These are phyloP conservation scores for Cyanidiococcus yangmingshanensis DNA, from an alignment of 23 red algal species.

Conservation along the genomic window DNA sequence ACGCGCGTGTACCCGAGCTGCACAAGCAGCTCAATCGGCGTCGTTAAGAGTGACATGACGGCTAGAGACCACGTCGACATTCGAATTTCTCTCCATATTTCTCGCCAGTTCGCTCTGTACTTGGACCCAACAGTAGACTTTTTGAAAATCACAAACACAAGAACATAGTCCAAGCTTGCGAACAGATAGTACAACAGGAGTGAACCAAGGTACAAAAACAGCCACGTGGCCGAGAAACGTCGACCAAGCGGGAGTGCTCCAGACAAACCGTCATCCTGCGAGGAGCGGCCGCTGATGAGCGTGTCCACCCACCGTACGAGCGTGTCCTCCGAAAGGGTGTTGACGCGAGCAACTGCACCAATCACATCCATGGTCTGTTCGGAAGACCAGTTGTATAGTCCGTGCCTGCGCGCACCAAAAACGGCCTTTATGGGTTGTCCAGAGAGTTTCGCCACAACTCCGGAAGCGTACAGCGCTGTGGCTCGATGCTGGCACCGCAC, in stretches of 20 bases:
- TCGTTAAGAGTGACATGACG: constrained; percentile 58
- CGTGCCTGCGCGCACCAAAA: too few relatives aligned
- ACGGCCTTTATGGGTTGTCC: too few relatives aligned
- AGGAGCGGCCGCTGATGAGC: constrained; percentile 3
- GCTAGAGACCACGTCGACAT: constrained; percentile 56
- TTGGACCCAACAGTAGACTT: constrained; percentile 11
- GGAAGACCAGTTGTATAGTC: too few relatives aligned
- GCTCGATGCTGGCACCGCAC: too few relatives aligned
- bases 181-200: constrained; percentile 74
- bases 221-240: constrained; percentile 62
- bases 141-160: constrained; percentile 36
- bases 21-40: constrained; percentile 63
- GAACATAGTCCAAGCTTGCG: constrained; percentile 45
- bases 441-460: too few relatives aligned
- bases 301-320: constrained; percentile 21
- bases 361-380: constrained; percentile 33
- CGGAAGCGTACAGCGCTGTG: too few relatives aligned
- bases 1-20: constrained; percentile 73
- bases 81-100: constrained; percentile 57
- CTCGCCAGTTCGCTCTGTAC: constrained; percentile 37
- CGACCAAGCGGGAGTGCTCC: constrained; percentile 33
- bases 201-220: constrained; percentile 73
- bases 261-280: neutral
- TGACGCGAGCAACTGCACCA: constrained; percentile 38
- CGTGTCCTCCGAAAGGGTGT: constrained; percentile 37